phyloP scores from a whole-genome alignment of 1,284 basidiomycete species.

The Crucibulum parvulum region DNA sequence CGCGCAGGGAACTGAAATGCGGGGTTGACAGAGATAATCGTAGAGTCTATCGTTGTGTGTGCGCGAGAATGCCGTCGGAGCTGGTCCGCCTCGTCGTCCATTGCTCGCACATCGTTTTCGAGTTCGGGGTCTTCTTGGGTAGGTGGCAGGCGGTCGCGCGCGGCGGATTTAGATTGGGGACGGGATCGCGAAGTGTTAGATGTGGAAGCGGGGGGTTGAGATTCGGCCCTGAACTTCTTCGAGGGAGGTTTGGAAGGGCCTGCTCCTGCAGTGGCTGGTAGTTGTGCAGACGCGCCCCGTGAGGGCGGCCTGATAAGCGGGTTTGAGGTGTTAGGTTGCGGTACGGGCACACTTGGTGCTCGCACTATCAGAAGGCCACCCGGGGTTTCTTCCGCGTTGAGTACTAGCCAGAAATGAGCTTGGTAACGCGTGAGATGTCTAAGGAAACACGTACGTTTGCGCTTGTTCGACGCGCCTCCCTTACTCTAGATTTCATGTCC shows the following conservation, averaged over 20 bases:
- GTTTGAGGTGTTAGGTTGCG: slow-evolving; percentile 27
- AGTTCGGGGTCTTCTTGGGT: slow-evolving; percentile 39
- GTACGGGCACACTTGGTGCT: slow-evolving; percentile 36
- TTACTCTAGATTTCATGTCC: slow-evolving; percentile 24
- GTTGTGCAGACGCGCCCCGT: slow-evolving; percentile 28
- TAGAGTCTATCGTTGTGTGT: slow-evolving; percentile 42
- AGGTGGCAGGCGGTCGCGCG: slow-evolving; percentile 11
- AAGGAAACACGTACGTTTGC: slow-evolving; percentile 51
- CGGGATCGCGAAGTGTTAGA: slow-evolving; percentile 7
- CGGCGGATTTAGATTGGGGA: slow-evolving; percentile 7
- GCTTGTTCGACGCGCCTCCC: slow-evolving; percentile 46
- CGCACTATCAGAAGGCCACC: slow-evolving; percentile 72
- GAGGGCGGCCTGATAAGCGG: slow-evolving; percentile 25
- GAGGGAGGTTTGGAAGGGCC: slow-evolving; percentile 41
- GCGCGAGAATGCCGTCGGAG: slow-evolving; percentile 63
- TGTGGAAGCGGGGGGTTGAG: slow-evolving; percentile 24
- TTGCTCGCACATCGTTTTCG: slow-evolving; percentile 63
- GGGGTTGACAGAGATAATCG: slow-evolving; percentile 19
- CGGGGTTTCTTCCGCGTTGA: slow-evolving; percentile 64
- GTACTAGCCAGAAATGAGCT: slow-evolving; percentile 32
- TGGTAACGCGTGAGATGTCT: slow-evolving; percentile 15
- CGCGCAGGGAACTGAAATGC: slow-evolving; percentile 22
- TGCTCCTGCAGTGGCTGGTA: slow-evolving; percentile 31
- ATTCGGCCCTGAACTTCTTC: slow-evolving; percentile 63
- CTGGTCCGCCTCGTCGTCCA: slow-evolving; percentile 71